phyloP scores from a whole-genome alignment of 768 basidiomycete species.

The Lentinula guzmanii region DNA sequence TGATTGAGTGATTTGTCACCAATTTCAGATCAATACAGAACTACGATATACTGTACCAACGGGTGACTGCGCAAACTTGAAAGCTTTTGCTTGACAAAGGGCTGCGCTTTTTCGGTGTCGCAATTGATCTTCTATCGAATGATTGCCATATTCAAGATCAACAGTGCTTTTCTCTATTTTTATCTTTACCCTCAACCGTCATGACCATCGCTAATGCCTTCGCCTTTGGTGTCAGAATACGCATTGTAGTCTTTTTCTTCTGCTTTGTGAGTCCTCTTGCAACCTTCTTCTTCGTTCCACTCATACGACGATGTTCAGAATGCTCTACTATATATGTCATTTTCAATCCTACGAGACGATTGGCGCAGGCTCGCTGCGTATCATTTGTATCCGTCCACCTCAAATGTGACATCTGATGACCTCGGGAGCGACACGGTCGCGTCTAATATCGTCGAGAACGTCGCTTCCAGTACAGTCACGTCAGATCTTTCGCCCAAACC shows the following conservation, averaged over 20 bases:
- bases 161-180: neutral
- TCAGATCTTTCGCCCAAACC: neutral
- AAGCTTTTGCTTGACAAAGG: neutral
- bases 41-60: neutral
- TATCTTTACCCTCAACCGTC: neutral
- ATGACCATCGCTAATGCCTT: neutral
- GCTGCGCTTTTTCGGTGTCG: neutral
- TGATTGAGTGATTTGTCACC: too few relatives aligned
- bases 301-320: neutral
- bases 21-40: too few relatives aligned
- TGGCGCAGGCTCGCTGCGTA: neutral
- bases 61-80: neutral
- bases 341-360: neutral
- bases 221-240: neutral
- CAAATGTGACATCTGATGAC: neutral
- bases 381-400: neutral
- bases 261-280: neutral
- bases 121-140: neutral
- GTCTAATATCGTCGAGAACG: neutral
- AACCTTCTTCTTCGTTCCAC: neutral
- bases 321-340: neutral
- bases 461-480: neutral
- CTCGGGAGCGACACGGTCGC: neutral
- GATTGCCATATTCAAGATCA: neutral
- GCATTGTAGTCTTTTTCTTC: neutral